Evolutionary conservation across 2,329 filamentous ascomycete genomes (phyloP).

Genomic region (Botrytis tulipae): DNA sequence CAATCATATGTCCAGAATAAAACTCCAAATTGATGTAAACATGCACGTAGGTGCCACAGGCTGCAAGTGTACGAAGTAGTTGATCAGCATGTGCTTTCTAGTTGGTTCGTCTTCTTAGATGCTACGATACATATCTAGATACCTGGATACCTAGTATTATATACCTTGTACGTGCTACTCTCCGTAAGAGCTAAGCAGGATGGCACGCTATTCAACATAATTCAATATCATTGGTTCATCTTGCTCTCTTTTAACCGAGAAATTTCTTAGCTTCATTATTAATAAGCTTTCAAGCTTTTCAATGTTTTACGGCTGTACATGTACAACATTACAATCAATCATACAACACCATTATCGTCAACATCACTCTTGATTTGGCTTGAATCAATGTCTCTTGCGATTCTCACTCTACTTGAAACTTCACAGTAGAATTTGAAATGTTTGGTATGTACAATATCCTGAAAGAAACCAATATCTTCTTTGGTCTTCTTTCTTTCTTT

Average conservation of each 20-base stretch:
- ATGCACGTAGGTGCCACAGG: neutral
- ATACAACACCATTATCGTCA: neutral
- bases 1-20: neutral
- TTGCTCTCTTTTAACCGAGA: neutral
- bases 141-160: neutral
- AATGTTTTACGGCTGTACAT: neutral
- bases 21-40: neutral
- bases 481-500: neutral
- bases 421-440: constrained; percentile 6
- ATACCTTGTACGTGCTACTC: neutral
- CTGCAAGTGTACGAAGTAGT: neutral
- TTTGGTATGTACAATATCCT: constrained; percentile 16
- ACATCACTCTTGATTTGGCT: neutral
- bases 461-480: neutral
- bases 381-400: neutral
- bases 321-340: neutral
- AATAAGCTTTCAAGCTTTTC: neutral
- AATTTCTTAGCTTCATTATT: neutral
- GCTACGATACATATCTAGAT: neutral
- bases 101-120: neutral
- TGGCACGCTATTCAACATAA: neutral
- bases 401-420: neutral
- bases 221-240: neutral
- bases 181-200: neutral
- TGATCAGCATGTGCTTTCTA: constrained; percentile 13